Conservation (phyloP, 768 basidiomycete species). For the Pisolithus albus region DNA sequence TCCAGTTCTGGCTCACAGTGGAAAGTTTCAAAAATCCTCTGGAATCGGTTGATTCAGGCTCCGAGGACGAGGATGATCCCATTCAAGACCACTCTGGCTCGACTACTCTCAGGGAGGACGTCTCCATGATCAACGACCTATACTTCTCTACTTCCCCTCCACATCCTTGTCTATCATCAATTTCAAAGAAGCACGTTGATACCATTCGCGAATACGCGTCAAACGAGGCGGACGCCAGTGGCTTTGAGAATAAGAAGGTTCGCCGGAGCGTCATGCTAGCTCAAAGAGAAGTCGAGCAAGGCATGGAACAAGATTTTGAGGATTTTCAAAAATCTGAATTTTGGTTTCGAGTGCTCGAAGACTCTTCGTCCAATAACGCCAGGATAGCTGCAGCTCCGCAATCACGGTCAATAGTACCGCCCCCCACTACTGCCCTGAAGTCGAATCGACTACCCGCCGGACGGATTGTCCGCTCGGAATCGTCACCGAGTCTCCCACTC, state of each 20-base stretch:
- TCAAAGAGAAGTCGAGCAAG: constrained; percentile 78
- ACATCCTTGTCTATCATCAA: constrained; percentile 52
- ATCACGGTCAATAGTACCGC: constrained; percentile 6
- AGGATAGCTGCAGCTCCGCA: constrained; percentile 3
- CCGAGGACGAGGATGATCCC: constrained; percentile 56
- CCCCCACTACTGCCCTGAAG: constrained; percentile 2
- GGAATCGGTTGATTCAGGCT: constrained; percentile 62
- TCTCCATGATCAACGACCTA: constrained; percentile 79
- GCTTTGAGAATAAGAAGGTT: constrained; percentile 44
- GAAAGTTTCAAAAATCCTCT: constrained; percentile 98
- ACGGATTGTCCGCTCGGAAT: constrained; percentile 29
- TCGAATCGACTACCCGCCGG: constrained; percentile 4
- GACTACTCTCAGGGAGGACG: constrained; percentile 74
- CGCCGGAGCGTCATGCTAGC: constrained; percentile 76
- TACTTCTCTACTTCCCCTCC: constrained; percentile 67
- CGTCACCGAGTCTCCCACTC: constrained; percentile 27
- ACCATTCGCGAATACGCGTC: constrained; percentile 63
- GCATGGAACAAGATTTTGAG: constrained; percentile 90
- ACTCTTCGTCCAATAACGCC: constrained; percentile 38
- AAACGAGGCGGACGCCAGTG: constrained; percentile 37
- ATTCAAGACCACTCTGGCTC: constrained; percentile 51
- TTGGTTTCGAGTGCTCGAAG: constrained; percentile 84
- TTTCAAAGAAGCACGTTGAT: constrained; percentile 65
- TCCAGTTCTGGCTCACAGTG: constrained; percentile 97
- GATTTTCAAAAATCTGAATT: constrained; percentile 84